Percentiles rank a stretch among this genome's conserved stretches.
Conservation (phyloP, 352 stramenopile species). For the Phytophthora ohioensis region DNA sequence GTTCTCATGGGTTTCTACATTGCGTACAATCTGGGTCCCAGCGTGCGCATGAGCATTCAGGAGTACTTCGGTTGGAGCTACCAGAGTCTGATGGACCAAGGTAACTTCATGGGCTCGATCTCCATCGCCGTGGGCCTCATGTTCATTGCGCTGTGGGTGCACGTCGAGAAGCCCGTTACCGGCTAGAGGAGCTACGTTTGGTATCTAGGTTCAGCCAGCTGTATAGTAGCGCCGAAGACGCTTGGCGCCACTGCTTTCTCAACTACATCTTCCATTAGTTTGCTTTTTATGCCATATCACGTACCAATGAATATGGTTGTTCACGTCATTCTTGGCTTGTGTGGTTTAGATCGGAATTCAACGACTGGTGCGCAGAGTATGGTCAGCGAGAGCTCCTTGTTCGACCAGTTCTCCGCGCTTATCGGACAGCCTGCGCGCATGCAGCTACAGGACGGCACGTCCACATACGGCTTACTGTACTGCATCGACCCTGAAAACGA, state of each 20-base stretch:
- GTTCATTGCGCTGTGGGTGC: conserved; percentile 88
- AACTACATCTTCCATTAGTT: conserved; percentile 46
- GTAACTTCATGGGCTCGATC: conserved; percentile 88
- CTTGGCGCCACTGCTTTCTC: conserved; percentile 25
- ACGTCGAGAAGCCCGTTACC: conserved; percentile 69
- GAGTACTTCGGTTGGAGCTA: conserved; percentile 92
- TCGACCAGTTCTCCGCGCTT: conserved; percentile 36
- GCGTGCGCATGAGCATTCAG: conserved; percentile 87
- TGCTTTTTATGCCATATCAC: conserved; percentile 41
- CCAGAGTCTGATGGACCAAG: conserved; percentile 88
- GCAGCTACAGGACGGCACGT: conserved; percentile 46
- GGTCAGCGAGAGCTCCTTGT: conserved; percentile 35
- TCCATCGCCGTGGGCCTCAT: conserved; percentile 83
- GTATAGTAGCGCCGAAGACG: conserved; percentile 16
- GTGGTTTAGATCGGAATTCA: not conserved
- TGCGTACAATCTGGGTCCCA: conserved; percentile 77
- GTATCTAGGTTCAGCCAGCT: conserved; percentile 32
- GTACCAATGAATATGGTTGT: conserved; percentile 37
- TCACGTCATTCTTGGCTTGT: conserved; percentile 13
- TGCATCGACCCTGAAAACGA: conserved; percentile 66
- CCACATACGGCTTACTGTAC: conserved; percentile 54
- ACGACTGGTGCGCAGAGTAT: conserved; percentile 30
- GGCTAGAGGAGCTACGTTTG: conserved; percentile 28
- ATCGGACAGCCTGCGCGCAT: conserved; percentile 52
- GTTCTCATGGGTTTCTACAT: conserved; percentile 84